These are phyloP conservation scores for Leucocoprinus sp. DNA, from an alignment of 768 basidiomycete genomes.

Conservation along the genomic window DNA sequence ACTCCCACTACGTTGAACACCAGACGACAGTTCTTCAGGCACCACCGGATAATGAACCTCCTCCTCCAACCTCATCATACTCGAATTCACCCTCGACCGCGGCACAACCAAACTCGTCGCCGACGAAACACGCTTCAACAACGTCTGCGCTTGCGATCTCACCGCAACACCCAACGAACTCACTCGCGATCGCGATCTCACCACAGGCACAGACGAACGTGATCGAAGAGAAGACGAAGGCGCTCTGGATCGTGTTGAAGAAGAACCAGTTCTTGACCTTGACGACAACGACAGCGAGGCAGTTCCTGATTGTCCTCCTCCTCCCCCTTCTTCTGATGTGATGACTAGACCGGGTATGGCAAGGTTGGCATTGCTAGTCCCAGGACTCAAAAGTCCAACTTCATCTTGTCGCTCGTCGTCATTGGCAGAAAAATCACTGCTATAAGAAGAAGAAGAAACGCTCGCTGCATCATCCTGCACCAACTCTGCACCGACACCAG, in stretches of 20 bases:
- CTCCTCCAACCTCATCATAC: slow-evolving; percentile 61
- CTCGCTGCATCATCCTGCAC: slow-evolving; percentile 21
- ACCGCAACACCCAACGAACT: slow-evolving; percentile 39
- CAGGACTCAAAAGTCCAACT: slow-evolving; percentile 23
- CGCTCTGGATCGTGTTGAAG: slow-evolving; percentile 9
- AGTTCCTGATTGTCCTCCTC: too few species aligned
- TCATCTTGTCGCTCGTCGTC: slow-evolving; percentile 12
- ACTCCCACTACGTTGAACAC: too few species aligned
- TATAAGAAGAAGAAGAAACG: background rate
- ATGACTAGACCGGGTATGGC: slow-evolving; percentile 4
- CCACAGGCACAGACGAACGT: slow-evolving; percentile 7
- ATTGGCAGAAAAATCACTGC: slow-evolving; percentile 4
- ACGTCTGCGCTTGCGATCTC: slow-evolving; percentile 56
- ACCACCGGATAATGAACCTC: too few species aligned
- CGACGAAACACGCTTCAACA: slow-evolving; percentile 51
- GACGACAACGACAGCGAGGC: slow-evolving; percentile 9
- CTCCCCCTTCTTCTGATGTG: too few species aligned
- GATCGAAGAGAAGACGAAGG: background rate
- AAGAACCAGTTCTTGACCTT: slow-evolving; percentile 16
- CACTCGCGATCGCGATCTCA: slow-evolving; percentile 30
- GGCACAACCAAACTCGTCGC: slow-evolving; percentile 23
- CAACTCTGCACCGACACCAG: slow-evolving; percentile 21
- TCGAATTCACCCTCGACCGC: slow-evolving; percentile 54
- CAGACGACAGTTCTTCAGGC: background rate
- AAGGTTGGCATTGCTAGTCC: slow-evolving; percentile 9